Evolutionary conservation across 306 rosid genomes (phyloP).

Genomic region (Ziziphus jujuba): DNA sequence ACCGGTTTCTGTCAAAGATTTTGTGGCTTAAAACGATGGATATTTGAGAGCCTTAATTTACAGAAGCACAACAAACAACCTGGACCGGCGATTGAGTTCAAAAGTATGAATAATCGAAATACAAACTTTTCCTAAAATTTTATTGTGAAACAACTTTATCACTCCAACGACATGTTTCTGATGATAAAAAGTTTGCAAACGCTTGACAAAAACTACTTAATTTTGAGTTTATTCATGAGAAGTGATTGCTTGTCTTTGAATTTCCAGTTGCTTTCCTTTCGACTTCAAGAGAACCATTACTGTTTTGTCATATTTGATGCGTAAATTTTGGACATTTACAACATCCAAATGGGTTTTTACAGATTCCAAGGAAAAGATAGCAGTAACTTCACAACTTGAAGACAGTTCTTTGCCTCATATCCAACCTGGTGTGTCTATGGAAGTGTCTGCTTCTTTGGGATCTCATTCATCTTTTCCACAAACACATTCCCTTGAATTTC

Average conservation of each 20-base stretch:
- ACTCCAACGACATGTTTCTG: conserved; percentile 37
- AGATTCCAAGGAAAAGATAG: conserved; percentile 26
- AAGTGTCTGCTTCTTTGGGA: conserved; percentile 31
- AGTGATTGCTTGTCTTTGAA: neutral
- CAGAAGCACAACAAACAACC: conserved; percentile 28
- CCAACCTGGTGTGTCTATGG: conserved; percentile 29
- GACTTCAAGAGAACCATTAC: neutral
- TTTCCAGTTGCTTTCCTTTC: neutral
- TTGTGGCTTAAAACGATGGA: conserved; percentile 63
- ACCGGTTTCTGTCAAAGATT: conserved; percentile 48
- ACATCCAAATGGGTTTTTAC: conserved; percentile 6
- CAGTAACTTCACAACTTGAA: conserved; percentile 18
- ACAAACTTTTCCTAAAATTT: conserved; percentile 34
- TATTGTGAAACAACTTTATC: conserved; percentile 32
- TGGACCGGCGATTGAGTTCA: conserved; percentile 34
- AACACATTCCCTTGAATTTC: conserved; percentile 27
- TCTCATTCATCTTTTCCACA: conserved; percentile 40
- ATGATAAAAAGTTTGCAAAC: conserved; percentile 26
- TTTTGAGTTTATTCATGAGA: neutral
- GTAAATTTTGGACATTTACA: neutral
- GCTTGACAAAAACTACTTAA: conserved; percentile 32
- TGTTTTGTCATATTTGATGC: neutral
- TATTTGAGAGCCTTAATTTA: conserved; percentile 47
- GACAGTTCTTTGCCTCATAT: conserved; percentile 26
- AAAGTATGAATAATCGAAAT: conserved; percentile 34